Evolutionary conservation across 306 rosid genomes (phyloP).

Genomic region (Cicer pinnatifidum): DNA sequence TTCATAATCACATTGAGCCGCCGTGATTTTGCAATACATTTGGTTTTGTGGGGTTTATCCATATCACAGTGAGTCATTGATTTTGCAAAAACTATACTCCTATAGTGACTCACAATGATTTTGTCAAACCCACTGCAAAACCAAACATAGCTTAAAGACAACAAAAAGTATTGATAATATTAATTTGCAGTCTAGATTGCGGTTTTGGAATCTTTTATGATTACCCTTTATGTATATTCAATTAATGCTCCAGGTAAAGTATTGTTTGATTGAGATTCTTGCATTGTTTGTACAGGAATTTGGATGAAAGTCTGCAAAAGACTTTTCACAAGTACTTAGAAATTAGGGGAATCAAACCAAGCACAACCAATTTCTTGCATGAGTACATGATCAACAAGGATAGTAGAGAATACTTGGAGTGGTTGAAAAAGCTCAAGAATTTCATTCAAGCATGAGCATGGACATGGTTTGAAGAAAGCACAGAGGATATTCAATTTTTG

Average conservation of each 20-base stretch:
- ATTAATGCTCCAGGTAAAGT: neutral
- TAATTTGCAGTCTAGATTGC: too few species aligned
- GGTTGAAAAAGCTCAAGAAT: conserved; percentile 76
- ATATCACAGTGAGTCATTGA: too few species aligned
- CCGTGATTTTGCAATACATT: too few species aligned
- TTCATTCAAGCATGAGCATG: conserved; percentile 64
- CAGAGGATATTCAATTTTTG: neutral
- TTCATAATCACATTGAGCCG: too few species aligned
- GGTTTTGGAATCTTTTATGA: too few species aligned
- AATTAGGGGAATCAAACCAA: conserved; percentile 90
- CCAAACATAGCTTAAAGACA: too few species aligned
- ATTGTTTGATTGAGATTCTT: conserved; percentile 18
- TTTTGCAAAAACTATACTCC: too few species aligned
- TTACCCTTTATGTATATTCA: neutral
- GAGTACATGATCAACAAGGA: conserved; percentile 98
- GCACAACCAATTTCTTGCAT: conserved; percentile 82
- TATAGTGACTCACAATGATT: too few species aligned
- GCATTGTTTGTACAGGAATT: conserved; percentile 53
- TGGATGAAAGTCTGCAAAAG: conserved; percentile 87
- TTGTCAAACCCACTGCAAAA: too few species aligned
- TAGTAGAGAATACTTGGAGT: conserved; percentile 72
- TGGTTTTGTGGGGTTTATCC: too few species aligned
- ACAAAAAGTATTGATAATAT: too few species aligned
- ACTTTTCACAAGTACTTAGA: conserved; percentile 82
- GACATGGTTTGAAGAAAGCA: conserved; percentile 32